These are phyloP conservation scores for Atkinsonella hypoxylon DNA, from an alignment of 2,329 filamentous ascomycete genomes.

Conservation along the genomic window DNA sequence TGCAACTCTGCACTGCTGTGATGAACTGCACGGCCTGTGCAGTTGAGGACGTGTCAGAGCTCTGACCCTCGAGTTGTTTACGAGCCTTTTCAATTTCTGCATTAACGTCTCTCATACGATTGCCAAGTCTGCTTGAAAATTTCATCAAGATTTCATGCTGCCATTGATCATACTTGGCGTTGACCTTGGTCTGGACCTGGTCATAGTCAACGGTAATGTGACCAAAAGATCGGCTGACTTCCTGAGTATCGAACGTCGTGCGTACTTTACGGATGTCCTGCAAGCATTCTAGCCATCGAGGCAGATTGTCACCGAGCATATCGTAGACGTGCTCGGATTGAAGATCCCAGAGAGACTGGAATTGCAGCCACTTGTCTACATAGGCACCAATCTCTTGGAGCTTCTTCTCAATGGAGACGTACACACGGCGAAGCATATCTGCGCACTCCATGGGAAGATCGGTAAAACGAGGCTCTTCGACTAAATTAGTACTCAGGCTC, in stretches of 20 bases:
- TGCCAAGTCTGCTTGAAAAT: slow-evolving; percentile 80
- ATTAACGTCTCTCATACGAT: slow-evolving; percentile 84
- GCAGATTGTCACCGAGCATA: slow-evolving; percentile 77
- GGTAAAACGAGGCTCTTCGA: slow-evolving; percentile 62
- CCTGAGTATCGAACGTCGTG: slow-evolving; percentile 93
- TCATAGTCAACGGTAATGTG: slow-evolving; percentile 96
- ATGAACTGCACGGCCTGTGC: slow-evolving; percentile 97
- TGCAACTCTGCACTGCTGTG: slow-evolving; percentile 92
- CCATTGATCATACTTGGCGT: slow-evolving; percentile 99
- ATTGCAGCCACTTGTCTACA: slow-evolving; percentile 96
- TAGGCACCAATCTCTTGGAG: slow-evolving; percentile 69
- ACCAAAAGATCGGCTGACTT: slow-evolving; percentile 84
- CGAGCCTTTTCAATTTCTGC: slow-evolving; percentile 84
- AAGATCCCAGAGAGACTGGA: slow-evolving; percentile 96
- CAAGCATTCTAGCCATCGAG: slow-evolving; percentile 88
- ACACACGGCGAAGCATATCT: slow-evolving; percentile 65
- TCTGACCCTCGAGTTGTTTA: slow-evolving; percentile 81
- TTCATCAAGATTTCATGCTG: slow-evolving; percentile 93
- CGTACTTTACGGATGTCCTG: slow-evolving; percentile 94
- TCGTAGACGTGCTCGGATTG: slow-evolving; percentile 94
- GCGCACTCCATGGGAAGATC: slow-evolving; percentile 78
- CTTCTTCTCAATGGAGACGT: slow-evolving; percentile 73
- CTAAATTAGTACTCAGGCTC: slow-evolving; percentile 56
- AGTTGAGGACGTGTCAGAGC: slow-evolving; percentile 86
- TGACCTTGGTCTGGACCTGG: slow-evolving; percentile 96